Evolutionary conservation across 257 asterid species (phyloP).

Genomic region (Mitragyna speciosa): DNA sequence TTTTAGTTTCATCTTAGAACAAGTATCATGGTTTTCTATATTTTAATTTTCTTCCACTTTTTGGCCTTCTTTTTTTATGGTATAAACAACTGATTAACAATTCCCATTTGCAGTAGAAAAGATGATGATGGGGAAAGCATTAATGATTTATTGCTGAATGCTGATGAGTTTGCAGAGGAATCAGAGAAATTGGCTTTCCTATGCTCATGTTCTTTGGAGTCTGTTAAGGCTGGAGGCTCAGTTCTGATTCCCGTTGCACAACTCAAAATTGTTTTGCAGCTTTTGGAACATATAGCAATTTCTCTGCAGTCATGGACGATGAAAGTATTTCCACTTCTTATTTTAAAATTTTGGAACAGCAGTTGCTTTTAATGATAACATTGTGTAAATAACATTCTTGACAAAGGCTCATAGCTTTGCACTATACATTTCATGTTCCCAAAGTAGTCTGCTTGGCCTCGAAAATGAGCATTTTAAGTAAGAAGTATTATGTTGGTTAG

Average conservation of each 20-base stretch:
- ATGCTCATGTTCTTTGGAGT: slow-evolving; percentile 65
- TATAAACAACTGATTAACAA: slow-evolving; percentile 11
- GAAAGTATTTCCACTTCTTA: slow-evolving; percentile 42
- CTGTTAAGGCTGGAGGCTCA: slow-evolving; percentile 68
- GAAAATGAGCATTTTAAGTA: neutral
- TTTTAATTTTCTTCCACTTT: neutral
- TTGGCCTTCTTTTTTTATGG: neutral
- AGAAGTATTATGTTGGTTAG: neutral
- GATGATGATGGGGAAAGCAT: slow-evolving; percentile 34
- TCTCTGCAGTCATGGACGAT: slow-evolving; percentile 49
- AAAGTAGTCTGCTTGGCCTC: neutral
- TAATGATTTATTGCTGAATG: slow-evolving; percentile 24
- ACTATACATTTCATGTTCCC: too few species aligned
- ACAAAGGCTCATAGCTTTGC: neutral
- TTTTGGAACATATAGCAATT: slow-evolving; percentile 65
- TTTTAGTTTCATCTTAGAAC: too few species aligned
- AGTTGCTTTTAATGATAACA: neutral
- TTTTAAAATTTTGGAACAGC: neutral
- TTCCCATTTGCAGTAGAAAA: slow-evolving; percentile 39
- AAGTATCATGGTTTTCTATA: neutral
- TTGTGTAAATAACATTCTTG: neutral
- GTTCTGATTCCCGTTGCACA: slow-evolving; percentile 82
- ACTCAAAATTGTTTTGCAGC: slow-evolving; percentile 64
- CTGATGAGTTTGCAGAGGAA: slow-evolving; percentile 57
- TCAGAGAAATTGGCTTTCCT: slow-evolving; percentile 68